Evolutionary conservation across 2,329 filamentous ascomycete genomes (phyloP), one percentile per base, ranked within the genome.

Genomic region (Didymella lethalis): DNA sequence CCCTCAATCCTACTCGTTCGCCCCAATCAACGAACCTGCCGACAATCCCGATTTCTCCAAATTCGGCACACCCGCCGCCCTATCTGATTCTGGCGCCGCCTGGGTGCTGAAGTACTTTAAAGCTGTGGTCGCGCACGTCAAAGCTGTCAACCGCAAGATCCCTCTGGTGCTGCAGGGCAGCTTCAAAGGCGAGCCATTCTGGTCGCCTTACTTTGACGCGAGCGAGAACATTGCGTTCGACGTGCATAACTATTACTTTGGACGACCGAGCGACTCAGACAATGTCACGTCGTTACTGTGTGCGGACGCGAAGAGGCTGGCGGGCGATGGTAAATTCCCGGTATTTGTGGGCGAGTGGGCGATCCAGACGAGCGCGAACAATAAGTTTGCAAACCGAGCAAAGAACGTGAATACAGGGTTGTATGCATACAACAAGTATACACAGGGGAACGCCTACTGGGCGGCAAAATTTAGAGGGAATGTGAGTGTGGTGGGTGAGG

Each of bases 11-110:
- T 78, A 72, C 63, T 77, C 75, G 16, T 59, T 79, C 40, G 69
- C 66, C 3, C 75, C 76, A 5, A 72, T 79, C 63, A 79, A 79
- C 63, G 76, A 79, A 50, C 64, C 75, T 0, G 68, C 62, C 29
- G 77, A 79, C 64, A 76, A 60, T 32, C 48, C 43, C 11, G 59
- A 75, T 57, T 62, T 78, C 32, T 56, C 64, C 7, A 67, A 57
- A n/a, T 78, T 78, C 46, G 75, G 67, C 25, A 71, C 70, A 2
- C 61, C 72, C 3, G 69, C 68, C 12, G 72, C 69, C 7, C 65
- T 78, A 3, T 66, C 73, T 1, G 63, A 66, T 10, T 63, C 61
- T 18, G 74, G 69, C 28, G 65, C 68, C 10, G 65, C 61, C 31
- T 78, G 73, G 72, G 65, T 76, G 6, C 62, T 67, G 31, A 73